phyloP scores from a whole-genome alignment of 1,284 basidiomycete species.

The Malassezia restricta region DNA sequence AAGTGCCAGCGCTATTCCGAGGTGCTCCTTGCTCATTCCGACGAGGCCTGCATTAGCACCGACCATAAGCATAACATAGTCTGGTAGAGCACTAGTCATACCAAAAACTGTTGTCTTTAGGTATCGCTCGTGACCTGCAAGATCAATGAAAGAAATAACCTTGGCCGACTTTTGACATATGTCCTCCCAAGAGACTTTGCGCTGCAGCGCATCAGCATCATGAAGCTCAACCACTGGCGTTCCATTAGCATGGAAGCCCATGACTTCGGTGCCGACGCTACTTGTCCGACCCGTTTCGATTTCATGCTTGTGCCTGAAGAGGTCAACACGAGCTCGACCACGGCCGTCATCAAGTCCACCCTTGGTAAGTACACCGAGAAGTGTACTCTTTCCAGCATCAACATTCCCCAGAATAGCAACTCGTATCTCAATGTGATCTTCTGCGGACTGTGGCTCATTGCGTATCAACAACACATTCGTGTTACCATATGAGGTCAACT shows the following conservation, averaged over 20 bases:
- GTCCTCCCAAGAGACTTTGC: constrained; percentile 63
- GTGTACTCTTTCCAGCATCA: constrained; percentile 78
- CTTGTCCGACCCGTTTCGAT: constrained; percentile 88
- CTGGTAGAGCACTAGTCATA: constrained; percentile 81
- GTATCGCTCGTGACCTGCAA: constrained; percentile 46
- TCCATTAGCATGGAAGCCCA: constrained; percentile 39
- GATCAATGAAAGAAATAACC: constrained; percentile 74
- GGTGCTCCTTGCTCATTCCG: constrained; percentile 87
- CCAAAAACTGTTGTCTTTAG: constrained; percentile 85
- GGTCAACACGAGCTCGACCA: constrained; percentile 75
- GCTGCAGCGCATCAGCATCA: constrained; percentile 19
- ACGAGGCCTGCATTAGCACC: constrained; percentile 87
- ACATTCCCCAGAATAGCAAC: constrained; percentile 88
- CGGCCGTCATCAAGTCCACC: constrained; percentile 86
- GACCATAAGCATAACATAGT: constrained; percentile 89
- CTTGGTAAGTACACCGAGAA: constrained; percentile 62
- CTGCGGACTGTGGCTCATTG: constrained; percentile 18
- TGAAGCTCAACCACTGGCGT: constrained; percentile 20
- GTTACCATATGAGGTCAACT: background rate
- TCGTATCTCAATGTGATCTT: constrained; percentile 60
- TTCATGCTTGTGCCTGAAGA: constrained; percentile 96
- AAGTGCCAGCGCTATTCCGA: constrained; percentile 83
- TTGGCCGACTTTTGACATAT: constrained; percentile 83
- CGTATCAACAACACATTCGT: constrained; percentile 20
- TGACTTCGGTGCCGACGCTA: constrained; percentile 86